Evolutionary conservation across 192 early-diverging fungal genomes (phyloP), one percentile per base, ranked within the genome.

Genomic region (Ambispora gerdemannii): DNA sequence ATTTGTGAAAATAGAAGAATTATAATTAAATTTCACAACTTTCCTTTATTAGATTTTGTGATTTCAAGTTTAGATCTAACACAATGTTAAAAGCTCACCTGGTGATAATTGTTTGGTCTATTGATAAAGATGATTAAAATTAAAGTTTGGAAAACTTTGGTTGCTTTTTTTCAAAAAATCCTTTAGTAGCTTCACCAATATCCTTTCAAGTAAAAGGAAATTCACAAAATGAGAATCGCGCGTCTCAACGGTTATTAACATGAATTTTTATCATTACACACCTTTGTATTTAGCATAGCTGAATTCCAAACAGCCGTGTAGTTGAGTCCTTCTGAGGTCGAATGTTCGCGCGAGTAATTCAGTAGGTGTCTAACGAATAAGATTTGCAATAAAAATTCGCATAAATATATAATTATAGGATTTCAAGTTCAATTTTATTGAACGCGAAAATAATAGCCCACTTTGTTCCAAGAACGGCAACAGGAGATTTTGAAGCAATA

Each of bases 331-430:
- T 99, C 95, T 36, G 84, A 82, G 0, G 95, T 90, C 7, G 88
- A 83, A 73, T 99, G 97, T 77, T 99, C 95, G 63, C 95, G 90
- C 35, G 93, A 91, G 77, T 90, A 92, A 74, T 93, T 95, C 53
- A 98, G 85, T 47, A 92, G 56, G 38, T 91, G 87, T 67, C 86
- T 87, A n/a, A n/a, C n/a, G n/a, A n/a, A n/a, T n/a, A n/a, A n/a
- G n/a, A 70, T 4, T 34, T 6, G 6, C 24, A 22, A 30, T 38
- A 19, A 10, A 50, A 65, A 50, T 24, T 50, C n/a, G 8, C 3
- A 67, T 22, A 35, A 55, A 53, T 43, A 67, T 1, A 56, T 47
- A 22, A 50, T 38, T 52, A 34, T 2, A 30, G 20, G 20, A 75
- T 19, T 38, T 32, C 24, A 24, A 52, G 15, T 43, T 68, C 17